Evolutionary conservation across 1,284 basidiomycete genomes (phyloP).

Genomic region (Papiliotrema laurentii): DNA sequence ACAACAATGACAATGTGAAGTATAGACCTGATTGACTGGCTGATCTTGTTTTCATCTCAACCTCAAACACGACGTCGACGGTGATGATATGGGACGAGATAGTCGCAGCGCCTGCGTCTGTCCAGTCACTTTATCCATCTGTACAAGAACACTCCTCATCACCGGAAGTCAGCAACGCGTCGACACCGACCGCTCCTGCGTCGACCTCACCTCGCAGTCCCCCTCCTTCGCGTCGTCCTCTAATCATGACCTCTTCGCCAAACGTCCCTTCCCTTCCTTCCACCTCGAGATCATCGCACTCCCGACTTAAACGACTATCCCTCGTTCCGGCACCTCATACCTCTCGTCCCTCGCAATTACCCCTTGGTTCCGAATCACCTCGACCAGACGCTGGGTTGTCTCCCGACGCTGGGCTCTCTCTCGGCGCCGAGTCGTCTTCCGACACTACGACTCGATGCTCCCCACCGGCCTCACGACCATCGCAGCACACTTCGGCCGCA

Average conservation of each 20-base stretch:
- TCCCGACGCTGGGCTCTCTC: not conserved
- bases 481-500: too few species aligned
- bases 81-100: too few species aligned
- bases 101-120: too few species aligned
- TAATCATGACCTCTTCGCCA: too few species aligned
- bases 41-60: too few species aligned
- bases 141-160: not conserved
- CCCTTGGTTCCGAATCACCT: too few species aligned
- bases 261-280: too few species aligned
- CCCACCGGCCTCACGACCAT: not conserved
- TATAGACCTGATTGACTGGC: not conserved
- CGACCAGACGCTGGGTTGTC: not conserved
- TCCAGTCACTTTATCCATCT: not conserved
- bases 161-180: not conserved
- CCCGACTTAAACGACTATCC: slow-evolving; percentile 20
- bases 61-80: too few species aligned
- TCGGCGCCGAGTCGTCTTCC: not conserved
- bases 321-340: slow-evolving; percentile 7
- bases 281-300: too few species aligned
- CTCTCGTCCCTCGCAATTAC: too few species aligned
- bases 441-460: not conserved
- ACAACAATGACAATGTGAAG: not conserved
- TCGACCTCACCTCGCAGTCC: too few species aligned
- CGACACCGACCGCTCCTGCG: not conserved
- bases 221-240: too few species aligned